phyloP scores from a whole-genome alignment of 371 early-diverging fungal species.

The Mortierella sp. region DNA sequence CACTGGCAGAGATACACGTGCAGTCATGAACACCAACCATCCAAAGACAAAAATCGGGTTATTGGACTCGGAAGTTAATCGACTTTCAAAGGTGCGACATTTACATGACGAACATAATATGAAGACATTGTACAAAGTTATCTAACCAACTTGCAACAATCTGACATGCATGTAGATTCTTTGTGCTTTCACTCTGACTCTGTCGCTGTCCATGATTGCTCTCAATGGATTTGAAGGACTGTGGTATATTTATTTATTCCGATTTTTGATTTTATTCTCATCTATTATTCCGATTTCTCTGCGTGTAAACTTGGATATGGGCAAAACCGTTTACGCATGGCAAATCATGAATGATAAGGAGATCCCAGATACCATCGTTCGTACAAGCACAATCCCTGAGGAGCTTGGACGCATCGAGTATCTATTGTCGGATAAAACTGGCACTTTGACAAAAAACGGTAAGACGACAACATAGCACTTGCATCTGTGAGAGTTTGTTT shows the following conservation, averaged over 20 bases:
- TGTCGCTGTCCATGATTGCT: slow-evolving; percentile 92
- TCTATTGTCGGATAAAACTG: slow-evolving; percentile 99
- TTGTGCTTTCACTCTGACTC: slow-evolving; percentile 83
- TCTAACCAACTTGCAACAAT: neutral
- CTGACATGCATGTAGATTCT: slow-evolving; percentile 69
- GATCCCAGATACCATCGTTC: slow-evolving; percentile 92
- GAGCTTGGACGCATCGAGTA: slow-evolving; percentile 99
- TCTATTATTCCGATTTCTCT: slow-evolving; percentile 98
- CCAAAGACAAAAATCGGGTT: slow-evolving; percentile 97
- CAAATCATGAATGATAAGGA: slow-evolving; percentile 86
- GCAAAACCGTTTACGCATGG: slow-evolving; percentile 92
- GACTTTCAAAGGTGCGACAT: slow-evolving; percentile 84
- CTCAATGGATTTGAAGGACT: slow-evolving; percentile 90
- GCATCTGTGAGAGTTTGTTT: neutral
- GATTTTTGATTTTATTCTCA: slow-evolving; percentile 98
- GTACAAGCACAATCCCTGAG: slow-evolving; percentile 98
- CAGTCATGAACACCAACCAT: slow-evolving; percentile 98
- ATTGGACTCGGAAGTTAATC: slow-evolving; percentile 96
- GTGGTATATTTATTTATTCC: slow-evolving; percentile 93
- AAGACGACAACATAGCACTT: slow-evolving; percentile 13
- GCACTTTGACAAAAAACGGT: slow-evolving; percentile 99
- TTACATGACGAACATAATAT: neutral
- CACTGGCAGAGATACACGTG: slow-evolving; percentile 97
- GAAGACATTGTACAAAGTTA: neutral
- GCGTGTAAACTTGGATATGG: slow-evolving; percentile 98